Evolutionary conservation across 2,329 filamentous ascomycete species (phyloP), one percentile per base, ranked within the genome.

Genomic region (Drechslerella dactyloides): DNA sequence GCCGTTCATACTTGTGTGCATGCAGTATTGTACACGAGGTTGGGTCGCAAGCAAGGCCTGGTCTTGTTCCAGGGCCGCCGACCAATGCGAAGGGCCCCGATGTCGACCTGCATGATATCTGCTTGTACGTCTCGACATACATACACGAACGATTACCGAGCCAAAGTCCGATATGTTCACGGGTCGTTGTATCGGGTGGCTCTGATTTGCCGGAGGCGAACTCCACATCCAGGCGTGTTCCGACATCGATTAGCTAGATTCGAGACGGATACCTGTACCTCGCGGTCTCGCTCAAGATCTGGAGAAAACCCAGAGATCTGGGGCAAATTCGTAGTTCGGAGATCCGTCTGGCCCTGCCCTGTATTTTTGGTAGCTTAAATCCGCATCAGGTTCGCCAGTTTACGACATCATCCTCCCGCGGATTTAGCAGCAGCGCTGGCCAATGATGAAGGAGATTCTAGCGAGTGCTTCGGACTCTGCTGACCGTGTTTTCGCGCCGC

Each of bases 91-190:
- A 10, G 40, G 10, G n/a, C 15, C n/a, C 40, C n/a, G n/a, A n/a
- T n/a, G 17, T 11, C 44, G 44, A 48, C 44, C 44, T 48, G 40
- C n/a, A 61, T n/a, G n/a, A n/a, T n/a, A n/a, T 42, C 44, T 46
- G 13, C 30, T 37, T 19, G 27, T 52, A 24, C 19, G 40, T 42
- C 40, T 50, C 48, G 53, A 23, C n/a, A 23, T 21, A 19, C 27
- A 21, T 62, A 62, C 51, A 69, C 58, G 46, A 69, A 62, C 58
- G 66, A 70, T 64, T 63, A 54, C 66, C 66, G 66, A 70, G 66
- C 63, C 59, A 70, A 40, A 53, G 55, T 44, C 59, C 66, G 66
- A 70, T 70, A 64, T 62, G 57, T 59, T 23, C 24, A 53, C 19
- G 27, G 33, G 52, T 37, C 40, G 42, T 33, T 54, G 50, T 70